These are phyloP conservation scores for Cryptosporidium tyzzeri DNA, from an alignment of 169 alveolate genomes.

Conservation along the genomic window DNA sequence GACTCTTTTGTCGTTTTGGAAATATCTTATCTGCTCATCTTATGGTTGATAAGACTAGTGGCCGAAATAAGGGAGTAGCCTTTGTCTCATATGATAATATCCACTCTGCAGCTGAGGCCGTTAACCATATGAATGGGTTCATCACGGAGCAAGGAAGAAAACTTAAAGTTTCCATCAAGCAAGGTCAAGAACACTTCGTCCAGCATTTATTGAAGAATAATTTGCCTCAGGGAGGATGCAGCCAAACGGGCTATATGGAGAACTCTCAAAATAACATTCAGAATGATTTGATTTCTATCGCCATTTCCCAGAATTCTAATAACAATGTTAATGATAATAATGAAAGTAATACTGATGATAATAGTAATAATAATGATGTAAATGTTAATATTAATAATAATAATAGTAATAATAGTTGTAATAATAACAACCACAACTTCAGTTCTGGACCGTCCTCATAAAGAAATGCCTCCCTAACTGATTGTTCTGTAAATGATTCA, in stretches of 20 bases:
- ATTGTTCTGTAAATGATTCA: conserved; percentile 12
- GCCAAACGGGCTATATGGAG: conserved; percentile 17
- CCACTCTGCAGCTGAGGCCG: conserved; percentile 91
- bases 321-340: background rate
- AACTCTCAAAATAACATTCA: background rate
- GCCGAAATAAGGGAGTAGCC: conserved; percentile 92
- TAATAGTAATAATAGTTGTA: background rate
- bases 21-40: conserved; percentile 90
- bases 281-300: background rate
- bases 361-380: background rate
- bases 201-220: conserved; percentile 45
- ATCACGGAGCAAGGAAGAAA: conserved; percentile 85
- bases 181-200: conserved; percentile 88
- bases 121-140: conserved; percentile 90
- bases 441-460: conserved; percentile 23
- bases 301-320: conserved; percentile 1
- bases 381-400: background rate
- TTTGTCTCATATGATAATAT: conserved; percentile 90
- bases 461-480: conserved; percentile 3
- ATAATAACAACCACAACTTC: conserved; percentile 11
- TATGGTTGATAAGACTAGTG: conserved; percentile 90
- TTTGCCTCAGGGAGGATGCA: background rate
- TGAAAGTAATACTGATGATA: background rate
- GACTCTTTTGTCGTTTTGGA: conserved; percentile 88
- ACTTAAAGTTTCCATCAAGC: conserved; percentile 88